Percentiles rank a stretch among this genome's conserved stretches.
phyloP scores from a whole-genome alignment of 2,329 filamentous ascomycete genomes.

The Colletotrichum kahawae region DNA sequence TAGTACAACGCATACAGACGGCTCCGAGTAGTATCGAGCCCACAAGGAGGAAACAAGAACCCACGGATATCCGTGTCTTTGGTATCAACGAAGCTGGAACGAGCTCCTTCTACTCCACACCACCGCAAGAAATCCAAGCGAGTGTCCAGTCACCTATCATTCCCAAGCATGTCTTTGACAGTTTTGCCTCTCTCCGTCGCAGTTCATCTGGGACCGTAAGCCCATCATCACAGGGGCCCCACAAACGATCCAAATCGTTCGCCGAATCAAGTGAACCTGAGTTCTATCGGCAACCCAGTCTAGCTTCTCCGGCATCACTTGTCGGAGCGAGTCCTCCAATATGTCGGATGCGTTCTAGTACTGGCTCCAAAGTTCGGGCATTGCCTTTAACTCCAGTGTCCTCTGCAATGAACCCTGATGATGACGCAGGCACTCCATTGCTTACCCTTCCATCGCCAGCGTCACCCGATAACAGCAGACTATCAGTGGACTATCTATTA shows the following conservation, averaged over 20 bases:
- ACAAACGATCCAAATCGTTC: conserved; percentile 17
- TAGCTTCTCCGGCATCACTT: conserved; percentile 11
- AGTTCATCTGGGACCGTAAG: not conserved
- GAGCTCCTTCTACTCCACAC: not conserved
- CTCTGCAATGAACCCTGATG: conserved; percentile 42
- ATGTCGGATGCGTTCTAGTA: conserved; percentile 26
- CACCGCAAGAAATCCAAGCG: not conserved
- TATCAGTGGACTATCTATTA: conserved; percentile 71
- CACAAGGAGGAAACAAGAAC: not conserved
- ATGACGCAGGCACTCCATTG: conserved; percentile 31
- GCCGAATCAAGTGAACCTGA: not conserved
- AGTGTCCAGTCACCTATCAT: not conserved
- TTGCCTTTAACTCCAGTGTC: conserved; percentile 46
- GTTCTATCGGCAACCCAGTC: not conserved
- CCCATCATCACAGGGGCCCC: not conserved
- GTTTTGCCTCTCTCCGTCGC: not conserved
- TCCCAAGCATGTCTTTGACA: not conserved
- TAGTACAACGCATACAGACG: not conserved
- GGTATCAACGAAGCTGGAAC: not conserved
- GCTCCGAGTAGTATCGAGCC: not conserved
- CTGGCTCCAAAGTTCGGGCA: conserved; percentile 30
- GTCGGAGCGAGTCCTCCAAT: conserved; percentile 1
- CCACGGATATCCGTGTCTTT: not conserved
- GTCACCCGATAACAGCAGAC: conserved; percentile 38
- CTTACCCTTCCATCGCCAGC: conserved; percentile 24